phyloP scores from a whole-genome alignment of 768 basidiomycete species.

The Suillus discolor region DNA sequence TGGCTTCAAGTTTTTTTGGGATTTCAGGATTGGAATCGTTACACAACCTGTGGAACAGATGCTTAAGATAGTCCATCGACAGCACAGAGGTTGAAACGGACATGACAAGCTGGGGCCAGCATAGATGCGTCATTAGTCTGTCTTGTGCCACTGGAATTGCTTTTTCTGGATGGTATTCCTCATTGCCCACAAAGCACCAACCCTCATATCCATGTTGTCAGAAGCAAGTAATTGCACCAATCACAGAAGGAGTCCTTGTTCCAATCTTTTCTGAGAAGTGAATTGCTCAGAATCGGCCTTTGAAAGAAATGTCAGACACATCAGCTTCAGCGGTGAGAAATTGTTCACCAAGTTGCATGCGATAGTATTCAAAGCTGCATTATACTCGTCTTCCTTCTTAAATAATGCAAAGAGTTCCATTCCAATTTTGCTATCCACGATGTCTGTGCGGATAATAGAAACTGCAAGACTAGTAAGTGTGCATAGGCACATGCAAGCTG shows the following conservation, averaged over 20 bases:
- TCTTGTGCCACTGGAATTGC: conserved; percentile 61
- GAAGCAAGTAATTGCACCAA: conserved; percentile 59
- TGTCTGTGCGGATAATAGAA: conserved; percentile 77
- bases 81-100: conserved; percentile 34
- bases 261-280: conserved; percentile 51
- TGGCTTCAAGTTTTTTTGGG: conserved; percentile 75
- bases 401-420: conserved; percentile 67
- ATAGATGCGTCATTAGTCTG: conserved; percentile 64
- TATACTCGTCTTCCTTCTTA: conserved; percentile 59
- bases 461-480: conserved; percentile 81
- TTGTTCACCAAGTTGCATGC: conserved; percentile 89
- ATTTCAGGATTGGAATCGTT: conserved; percentile 54
- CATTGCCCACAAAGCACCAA: conserved; percentile 84
- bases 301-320: conserved; percentile 37
- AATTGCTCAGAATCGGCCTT: not conserved
- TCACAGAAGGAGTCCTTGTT: conserved; percentile 65
- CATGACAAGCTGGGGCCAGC: conserved; percentile 64
- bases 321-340: conserved; percentile 77
- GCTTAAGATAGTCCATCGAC: not conserved
- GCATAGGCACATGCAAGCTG: conserved; percentile 83
- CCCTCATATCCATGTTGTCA: conserved; percentile 55
- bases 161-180: conserved; percentile 81
- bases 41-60: conserved; percentile 46
- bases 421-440: conserved; percentile 83
- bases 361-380: conserved; percentile 71